A percentile compares a stretch with the other conserved stretches of the same genome.
These are phyloP conservation scores for Pseudozyma flocculosa DNA, from an alignment of 1,284 basidiomycete genomes.

Conservation along the genomic window DNA sequence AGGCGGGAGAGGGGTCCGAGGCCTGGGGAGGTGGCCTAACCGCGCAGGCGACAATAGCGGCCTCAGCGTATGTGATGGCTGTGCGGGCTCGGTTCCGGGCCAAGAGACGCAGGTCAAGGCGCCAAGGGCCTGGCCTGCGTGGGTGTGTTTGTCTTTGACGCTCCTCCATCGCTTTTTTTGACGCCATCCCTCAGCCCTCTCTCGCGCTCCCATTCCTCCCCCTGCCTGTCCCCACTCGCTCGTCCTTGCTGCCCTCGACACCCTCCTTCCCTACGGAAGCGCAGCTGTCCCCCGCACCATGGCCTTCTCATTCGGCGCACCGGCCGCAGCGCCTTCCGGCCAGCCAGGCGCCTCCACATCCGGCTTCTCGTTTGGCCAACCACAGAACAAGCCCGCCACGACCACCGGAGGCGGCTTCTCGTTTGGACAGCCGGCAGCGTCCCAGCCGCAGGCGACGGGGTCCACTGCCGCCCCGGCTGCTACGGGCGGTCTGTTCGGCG, in stretches of 20 bases:
- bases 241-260: background rate
- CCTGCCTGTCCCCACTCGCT: background rate
- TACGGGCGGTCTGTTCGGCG: background rate
- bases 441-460: conserved; percentile 9
- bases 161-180: no score
- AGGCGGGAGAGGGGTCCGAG: no score
- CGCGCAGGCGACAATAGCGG: no score
- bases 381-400: conserved; percentile 27
- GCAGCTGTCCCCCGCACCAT: conserved; percentile 6
- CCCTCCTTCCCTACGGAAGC: background rate
- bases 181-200: no score
- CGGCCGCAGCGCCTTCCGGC: conserved; percentile 17
- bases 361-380: conserved; percentile 40
- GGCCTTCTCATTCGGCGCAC: conserved; percentile 50
- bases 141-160: no score
- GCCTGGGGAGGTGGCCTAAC: no score
- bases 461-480: background rate
- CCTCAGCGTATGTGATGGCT: no score
- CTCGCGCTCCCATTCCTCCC: background rate
- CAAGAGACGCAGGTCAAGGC: no score
- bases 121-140: no score
- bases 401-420: conserved; percentile 24
- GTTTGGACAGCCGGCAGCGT: conserved; percentile 28
- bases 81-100: no score
- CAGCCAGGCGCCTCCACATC: conserved; percentile 25